Conservation (phyloP, 345 rosid species). For the Acer saccharum region DNA sequence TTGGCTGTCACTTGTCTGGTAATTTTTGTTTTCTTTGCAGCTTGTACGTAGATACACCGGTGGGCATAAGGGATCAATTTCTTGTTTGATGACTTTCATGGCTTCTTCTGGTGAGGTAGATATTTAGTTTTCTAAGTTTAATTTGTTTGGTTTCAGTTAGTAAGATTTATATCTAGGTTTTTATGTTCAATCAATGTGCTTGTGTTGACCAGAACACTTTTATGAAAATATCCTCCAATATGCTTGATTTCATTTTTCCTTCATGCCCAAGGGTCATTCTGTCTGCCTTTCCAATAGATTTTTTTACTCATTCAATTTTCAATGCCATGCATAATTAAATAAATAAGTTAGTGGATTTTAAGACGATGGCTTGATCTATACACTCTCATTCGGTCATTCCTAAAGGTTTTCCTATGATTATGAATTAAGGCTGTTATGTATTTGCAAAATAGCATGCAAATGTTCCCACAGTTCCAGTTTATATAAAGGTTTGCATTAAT, state of each 20-base stretch:
- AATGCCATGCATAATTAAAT: too few relatives aligned
- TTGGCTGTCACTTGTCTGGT: slow-evolving; percentile 15
- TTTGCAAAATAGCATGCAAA: neutral
- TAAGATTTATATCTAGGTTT: neutral
- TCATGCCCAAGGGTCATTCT: neutral
- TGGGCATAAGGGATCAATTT: slow-evolving; percentile 94
- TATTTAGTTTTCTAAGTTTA: slow-evolving; percentile 17
- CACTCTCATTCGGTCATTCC: neutral
- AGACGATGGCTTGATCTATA: neutral
- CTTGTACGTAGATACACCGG: slow-evolving; percentile 96
- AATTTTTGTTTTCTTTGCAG: slow-evolving; percentile 48
- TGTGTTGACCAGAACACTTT: neutral
- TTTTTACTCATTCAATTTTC: neutral
- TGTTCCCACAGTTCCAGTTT: neutral
- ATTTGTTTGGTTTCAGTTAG: neutral
- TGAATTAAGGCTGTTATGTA: neutral
- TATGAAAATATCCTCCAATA: neutral
- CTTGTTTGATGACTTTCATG: slow-evolving; percentile 97
- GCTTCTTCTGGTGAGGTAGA: slow-evolving; percentile 97
- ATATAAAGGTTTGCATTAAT: neutral
- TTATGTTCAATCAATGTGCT: neutral
- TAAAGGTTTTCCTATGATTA: neutral
- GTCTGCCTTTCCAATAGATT: neutral
- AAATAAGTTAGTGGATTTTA: too few relatives aligned
- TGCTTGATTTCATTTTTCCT: neutral